Conservation (phyloP, 1,139 yeast species). For the Zhuliangozyma blackwelliae region DNA sequence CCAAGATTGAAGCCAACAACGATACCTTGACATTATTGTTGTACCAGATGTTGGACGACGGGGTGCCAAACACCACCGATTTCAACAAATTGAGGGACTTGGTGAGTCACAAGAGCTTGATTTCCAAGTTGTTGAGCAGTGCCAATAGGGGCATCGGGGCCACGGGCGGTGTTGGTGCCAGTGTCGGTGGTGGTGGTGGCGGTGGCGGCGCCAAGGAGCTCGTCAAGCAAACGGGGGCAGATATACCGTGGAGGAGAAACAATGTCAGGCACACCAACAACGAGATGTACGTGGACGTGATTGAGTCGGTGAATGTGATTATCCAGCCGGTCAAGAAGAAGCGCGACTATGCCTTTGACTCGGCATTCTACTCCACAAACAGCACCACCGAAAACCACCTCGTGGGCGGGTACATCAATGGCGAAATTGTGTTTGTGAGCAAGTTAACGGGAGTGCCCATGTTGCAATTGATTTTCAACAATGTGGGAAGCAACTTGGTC, state of each 20-base stretch:
- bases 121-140: slow-evolving; percentile 34
- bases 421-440: slow-evolving; percentile 59
- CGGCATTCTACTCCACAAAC: slow-evolving; percentile 33
- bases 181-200: too few species aligned
- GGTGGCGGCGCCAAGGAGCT: background rate
- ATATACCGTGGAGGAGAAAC: slow-evolving; percentile 71
- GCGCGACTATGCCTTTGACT: slow-evolving; percentile 20
- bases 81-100: slow-evolving; percentile 65
- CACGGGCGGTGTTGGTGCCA: slow-evolving; percentile 6
- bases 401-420: slow-evolving; percentile 57
- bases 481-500: slow-evolving; percentile 40
- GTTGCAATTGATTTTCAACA: slow-evolving; percentile 50
- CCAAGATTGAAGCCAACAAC: slow-evolving; percentile 57
- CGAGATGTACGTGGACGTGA: slow-evolving; percentile 77
- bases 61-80: slow-evolving; percentile 70
- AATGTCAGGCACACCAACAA: slow-evolving; percentile 65
- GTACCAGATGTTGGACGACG: slow-evolving; percentile 66
- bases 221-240: slow-evolving; percentile 2
- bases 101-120: slow-evolving; percentile 55
- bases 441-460: slow-evolving; percentile 75
- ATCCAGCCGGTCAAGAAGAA: slow-evolving; percentile 23
- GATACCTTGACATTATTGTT: slow-evolving; percentile 57
- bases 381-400: slow-evolving; percentile 30
- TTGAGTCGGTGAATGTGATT: slow-evolving; percentile 53
- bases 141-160: slow-evolving; percentile 13